phyloP scores from a whole-genome alignment of 2,329 filamentous ascomycete genomes.

The Fusarium goolgardi region DNA sequence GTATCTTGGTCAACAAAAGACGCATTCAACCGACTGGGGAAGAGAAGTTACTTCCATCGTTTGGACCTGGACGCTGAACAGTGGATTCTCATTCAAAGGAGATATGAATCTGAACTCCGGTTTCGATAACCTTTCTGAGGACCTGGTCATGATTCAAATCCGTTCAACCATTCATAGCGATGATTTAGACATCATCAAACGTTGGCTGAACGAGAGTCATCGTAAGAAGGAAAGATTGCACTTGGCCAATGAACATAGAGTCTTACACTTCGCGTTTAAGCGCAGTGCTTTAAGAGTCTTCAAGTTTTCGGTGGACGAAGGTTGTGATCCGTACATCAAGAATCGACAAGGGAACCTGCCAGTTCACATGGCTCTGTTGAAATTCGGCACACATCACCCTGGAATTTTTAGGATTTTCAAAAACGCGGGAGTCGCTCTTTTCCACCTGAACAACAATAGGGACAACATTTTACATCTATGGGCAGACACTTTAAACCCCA shows the following conservation, averaged over 20 bases:
- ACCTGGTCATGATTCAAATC: not conserved
- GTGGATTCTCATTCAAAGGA: no score
- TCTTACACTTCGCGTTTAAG: not conserved
- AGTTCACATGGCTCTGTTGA: not conserved
- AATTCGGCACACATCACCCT: not conserved
- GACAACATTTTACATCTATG: not conserved
- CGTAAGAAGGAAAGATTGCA: not conserved
- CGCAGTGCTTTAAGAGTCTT: not conserved
- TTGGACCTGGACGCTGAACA: no score
- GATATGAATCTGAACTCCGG: no score
- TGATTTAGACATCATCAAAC: not conserved
- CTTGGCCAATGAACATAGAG: not conserved
- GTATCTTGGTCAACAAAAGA: no score
- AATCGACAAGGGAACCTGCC: not conserved
- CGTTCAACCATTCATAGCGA: not conserved
- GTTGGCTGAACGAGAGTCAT: not conserved
- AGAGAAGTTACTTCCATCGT: no score
- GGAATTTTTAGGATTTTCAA: not conserved
- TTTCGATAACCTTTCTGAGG: not conserved
- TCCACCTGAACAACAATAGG: not conserved
- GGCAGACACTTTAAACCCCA: not conserved
- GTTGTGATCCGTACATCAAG: not conserved
- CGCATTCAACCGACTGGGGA: no score
- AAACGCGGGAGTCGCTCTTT: not conserved
- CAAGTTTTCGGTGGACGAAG: not conserved